Base-by-base conservation (phyloP, 257 asterid genomes). In the Nicotiana obtusifolia region DNA sequence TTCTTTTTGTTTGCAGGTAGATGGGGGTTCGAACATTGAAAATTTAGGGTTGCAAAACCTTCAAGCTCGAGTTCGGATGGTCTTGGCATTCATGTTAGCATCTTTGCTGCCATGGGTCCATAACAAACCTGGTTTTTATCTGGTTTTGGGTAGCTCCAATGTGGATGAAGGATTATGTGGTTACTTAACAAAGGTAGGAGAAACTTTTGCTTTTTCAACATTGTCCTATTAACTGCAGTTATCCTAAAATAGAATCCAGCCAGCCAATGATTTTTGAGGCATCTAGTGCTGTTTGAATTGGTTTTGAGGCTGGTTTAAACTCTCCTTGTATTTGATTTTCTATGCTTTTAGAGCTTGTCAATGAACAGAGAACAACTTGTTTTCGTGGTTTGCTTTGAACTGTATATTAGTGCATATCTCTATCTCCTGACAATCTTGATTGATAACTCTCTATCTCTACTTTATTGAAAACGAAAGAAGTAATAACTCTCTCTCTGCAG, bases 31-130 rank as follows among this genome's bases (percentile, higher is more conserved):
- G 84, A 91, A 90, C 90, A 84, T 84, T 80, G 99, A 95, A 88
- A 95, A 94, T 83, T 85, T 94, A 71, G 99, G 94, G 10, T 82
- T 95, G 83, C 97, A 92, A 86, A 95, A 94, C 73, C 90, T 95
- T 88, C 98, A 94, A 87, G 97, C 98, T 82, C 97, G 99, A 65
- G 88, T 91, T 44, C 90, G 99, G 84, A 95, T 94, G 99, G 95
- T 93, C 80, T 83, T 95, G 61, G 95, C 98, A 57, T 95, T 94
- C 88, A 93, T 95, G 99, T 85, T 95, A 82, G 99, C 99, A 64
- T 94, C 99, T 49, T 97, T 95, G 73, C 86, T 94, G 88, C 98
- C 97, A 33, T 95, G 99, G 99, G 97, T 92, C 83, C 99, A 95
- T 85, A 92, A 84, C 87, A 95, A 91, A 87, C 96, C 93, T 3